These are phyloP conservation scores for Aureobasidium lini DNA, from an alignment of 2,329 filamentous ascomycete species.

Conservation along the genomic window DNA sequence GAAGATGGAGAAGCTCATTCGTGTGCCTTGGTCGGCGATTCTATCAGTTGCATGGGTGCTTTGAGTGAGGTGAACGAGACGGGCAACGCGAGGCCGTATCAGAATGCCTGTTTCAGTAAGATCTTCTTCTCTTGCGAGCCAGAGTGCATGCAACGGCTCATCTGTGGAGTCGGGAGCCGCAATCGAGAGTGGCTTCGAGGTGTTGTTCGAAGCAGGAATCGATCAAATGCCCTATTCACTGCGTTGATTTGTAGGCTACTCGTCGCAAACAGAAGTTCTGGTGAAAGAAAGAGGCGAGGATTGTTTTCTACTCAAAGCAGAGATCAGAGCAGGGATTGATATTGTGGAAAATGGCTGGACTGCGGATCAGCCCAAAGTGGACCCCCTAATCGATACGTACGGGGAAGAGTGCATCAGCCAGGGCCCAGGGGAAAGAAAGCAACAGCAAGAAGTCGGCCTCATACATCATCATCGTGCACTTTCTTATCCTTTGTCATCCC, in stretches of 20 bases:
- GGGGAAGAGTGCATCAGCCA: constrained; percentile 1
- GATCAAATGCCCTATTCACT: not conserved
- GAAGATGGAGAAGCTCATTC: not conserved
- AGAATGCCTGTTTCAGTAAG: not conserved
- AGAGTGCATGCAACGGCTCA: not conserved
- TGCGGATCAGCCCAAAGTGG: not conserved
- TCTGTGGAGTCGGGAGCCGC: constrained; percentile 4
- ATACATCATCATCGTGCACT: constrained; percentile 4
- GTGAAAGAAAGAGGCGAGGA: not conserved
- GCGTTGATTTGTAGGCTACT: not conserved
- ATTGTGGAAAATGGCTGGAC: not conserved
- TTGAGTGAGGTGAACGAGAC: not conserved
- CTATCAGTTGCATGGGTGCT: not conserved
- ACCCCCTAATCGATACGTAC: not conserved
- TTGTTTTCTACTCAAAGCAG: not conserved
- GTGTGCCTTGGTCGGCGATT: constrained; percentile 4
- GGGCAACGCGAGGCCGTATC: not conserved
- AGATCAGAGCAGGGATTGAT: not conserved
- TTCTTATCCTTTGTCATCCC: not conserved
- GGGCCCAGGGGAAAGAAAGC: constrained; percentile 4
- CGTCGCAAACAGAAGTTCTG: not conserved
- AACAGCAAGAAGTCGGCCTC: not conserved
- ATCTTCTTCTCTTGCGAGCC: not conserved
- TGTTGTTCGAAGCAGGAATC: not conserved
- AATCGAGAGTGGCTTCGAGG: not conserved